These are phyloP conservation scores for Colletotrichum spinosum DNA, from an alignment of 2,329 filamentous ascomycete genomes.

Conservation along the genomic window DNA sequence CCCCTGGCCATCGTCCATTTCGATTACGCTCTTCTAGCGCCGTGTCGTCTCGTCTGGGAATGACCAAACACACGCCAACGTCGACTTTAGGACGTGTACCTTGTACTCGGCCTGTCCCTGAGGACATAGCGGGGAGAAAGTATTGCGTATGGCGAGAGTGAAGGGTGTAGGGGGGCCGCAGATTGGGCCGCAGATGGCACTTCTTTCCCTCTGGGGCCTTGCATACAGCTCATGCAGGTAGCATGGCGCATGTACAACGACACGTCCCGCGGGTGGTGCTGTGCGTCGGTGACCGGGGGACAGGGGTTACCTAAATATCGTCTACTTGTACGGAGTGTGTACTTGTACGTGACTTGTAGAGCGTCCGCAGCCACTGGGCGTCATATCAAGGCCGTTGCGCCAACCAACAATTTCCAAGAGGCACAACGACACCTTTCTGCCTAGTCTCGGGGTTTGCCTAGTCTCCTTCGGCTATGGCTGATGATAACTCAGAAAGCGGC, in stretches of 20 bases:
- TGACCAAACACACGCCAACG: neutral
- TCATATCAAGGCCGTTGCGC: constrained; percentile 27
- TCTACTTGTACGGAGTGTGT: neutral
- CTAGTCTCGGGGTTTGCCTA: neutral
- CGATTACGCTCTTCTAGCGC: constrained; percentile 20
- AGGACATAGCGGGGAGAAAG: too few species aligned
- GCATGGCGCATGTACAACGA: constrained; percentile 34
- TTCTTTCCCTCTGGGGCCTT: constrained; percentile 34
- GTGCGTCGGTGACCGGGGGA: constrained; percentile 23
- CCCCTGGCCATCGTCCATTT: constrained; percentile 14
- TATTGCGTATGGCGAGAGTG: neutral
- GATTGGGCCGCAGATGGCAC: constrained; percentile 35
- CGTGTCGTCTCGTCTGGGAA: constrained; percentile 26
- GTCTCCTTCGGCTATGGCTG: neutral
- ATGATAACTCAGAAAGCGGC: neutral
- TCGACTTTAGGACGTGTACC: constrained; percentile 5
- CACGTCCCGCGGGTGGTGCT: constrained; percentile 35
- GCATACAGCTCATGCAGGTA: constrained; percentile 35
- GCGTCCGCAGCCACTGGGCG: constrained; percentile 4
- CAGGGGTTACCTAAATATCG: constrained; percentile 27
- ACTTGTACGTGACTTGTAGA: neutral
- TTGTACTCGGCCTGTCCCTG: constrained; percentile 31
- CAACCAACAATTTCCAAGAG: constrained; percentile 23
- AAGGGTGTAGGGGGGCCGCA: constrained; percentile 34
- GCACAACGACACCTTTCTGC: neutral